Percentiles rank a stretch among this genome's conserved stretches.
These are phyloP conservation scores for Yueomyces sinensis DNA, from an alignment of 805 yeast species.

Conservation along the genomic window DNA sequence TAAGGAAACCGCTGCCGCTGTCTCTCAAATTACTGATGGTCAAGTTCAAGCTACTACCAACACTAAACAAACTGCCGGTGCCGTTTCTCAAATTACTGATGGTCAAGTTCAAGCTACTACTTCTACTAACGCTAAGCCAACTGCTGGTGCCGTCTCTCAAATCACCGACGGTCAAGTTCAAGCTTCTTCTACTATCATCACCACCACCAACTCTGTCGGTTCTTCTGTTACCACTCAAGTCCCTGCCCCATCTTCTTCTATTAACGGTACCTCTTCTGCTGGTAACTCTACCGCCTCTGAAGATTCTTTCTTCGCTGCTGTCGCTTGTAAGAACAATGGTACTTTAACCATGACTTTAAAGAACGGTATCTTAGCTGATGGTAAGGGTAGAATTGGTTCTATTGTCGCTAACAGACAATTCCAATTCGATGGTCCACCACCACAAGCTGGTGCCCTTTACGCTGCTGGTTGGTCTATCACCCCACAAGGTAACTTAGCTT, in stretches of 20 bases:
- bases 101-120: slow-evolving; percentile 22
- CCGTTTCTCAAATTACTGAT: no score
- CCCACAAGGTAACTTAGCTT: slow-evolving; percentile 38
- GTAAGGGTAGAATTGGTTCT: slow-evolving; percentile 48
- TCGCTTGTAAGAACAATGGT: slow-evolving; percentile 27
- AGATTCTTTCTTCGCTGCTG: slow-evolving; percentile 7
- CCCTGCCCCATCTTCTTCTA: slow-evolving; percentile 17
- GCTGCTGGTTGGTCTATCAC: slow-evolving; percentile 46
- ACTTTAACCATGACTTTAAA: slow-evolving; percentile 39
- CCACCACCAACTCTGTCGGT: no score
- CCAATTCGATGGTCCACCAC: slow-evolving; percentile 62
- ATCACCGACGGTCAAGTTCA: slow-evolving; percentile 28
- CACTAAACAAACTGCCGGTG: no score
- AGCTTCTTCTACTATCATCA: slow-evolving; percentile 12
- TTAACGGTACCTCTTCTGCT: slow-evolving; percentile 12
- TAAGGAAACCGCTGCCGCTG: slow-evolving; percentile 31
- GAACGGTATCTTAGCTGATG: slow-evolving; percentile 33
- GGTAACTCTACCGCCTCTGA: slow-evolving; percentile 8
- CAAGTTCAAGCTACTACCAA: slow-evolving; percentile 18
- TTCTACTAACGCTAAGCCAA: slow-evolving; percentile 7
- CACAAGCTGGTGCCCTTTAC: slow-evolving; percentile 48
- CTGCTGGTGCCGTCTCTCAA: slow-evolving; percentile 24
- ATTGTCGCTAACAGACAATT: slow-evolving; percentile 59
- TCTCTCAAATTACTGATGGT: slow-evolving; percentile 34
- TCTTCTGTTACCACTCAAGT: slow-evolving; percentile 11